Evolutionary conservation across 2,329 filamentous ascomycete species (phyloP).

Genomic region (Sporothrix dimorphospora): DNA sequence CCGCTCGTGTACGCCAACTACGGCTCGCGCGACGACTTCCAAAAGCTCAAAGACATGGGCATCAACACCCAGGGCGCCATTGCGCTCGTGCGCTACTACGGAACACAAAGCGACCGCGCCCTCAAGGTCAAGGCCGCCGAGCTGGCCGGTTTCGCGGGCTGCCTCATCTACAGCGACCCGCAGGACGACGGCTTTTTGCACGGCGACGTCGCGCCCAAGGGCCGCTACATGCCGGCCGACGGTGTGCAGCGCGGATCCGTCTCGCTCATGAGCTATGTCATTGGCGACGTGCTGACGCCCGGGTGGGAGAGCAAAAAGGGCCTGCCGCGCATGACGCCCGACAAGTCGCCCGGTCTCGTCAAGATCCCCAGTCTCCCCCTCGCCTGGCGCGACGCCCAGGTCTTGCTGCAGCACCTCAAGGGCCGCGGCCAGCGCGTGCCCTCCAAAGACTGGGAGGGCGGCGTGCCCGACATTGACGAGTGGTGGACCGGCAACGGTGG

Average conservation of each 20-base stretch:
- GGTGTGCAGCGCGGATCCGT: conserved; percentile 83
- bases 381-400: conserved; percentile 85
- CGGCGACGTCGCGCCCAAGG: conserved; percentile 74
- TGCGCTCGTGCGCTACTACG: conserved; percentile 79
- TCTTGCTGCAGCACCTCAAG: conserved; percentile 73
- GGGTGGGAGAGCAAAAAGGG: conserved; percentile 74
- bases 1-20: conserved; percentile 92
- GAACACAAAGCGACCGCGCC: conserved; percentile 70
- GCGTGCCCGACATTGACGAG: conserved; percentile 71
- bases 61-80: conserved; percentile 79
- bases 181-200: conserved; percentile 77
- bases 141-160: conserved; percentile 80
- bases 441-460: conserved; percentile 69
- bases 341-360: conserved; percentile 72
- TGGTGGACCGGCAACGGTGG: conserved; percentile 80
- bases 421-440: conserved; percentile 73
- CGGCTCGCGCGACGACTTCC: conserved; percentile 82
- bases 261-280: conserved; percentile 76
- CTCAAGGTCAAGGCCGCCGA: conserved; percentile 91
- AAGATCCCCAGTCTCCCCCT: conserved; percentile 89
- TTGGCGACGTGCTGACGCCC: conserved; percentile 91
- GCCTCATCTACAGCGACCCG: conserved; percentile 91
- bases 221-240: conserved; percentile 78
- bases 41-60: conserved; percentile 68
- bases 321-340: conserved; percentile 66